These are phyloP conservation scores for Penicillium oxalicum DNA, from an alignment of 2,329 filamentous ascomycete genomes.

Conservation along the genomic window DNA sequence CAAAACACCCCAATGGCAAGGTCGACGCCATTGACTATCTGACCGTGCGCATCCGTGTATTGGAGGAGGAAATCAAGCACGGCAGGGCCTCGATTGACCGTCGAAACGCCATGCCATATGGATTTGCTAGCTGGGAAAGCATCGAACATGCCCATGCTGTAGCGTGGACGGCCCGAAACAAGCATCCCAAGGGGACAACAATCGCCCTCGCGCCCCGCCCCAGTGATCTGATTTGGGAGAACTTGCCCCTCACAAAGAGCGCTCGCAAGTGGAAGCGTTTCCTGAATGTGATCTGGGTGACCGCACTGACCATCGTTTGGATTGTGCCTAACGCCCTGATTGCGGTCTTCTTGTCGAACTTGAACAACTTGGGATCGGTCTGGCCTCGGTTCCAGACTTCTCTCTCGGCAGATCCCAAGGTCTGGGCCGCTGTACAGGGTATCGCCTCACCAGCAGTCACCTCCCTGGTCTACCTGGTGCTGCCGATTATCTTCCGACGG, in stretches of 20 bases:
- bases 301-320: slow-evolving; percentile 75
- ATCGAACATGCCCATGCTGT: slow-evolving; percentile 85
- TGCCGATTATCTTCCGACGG: slow-evolving; percentile 86
- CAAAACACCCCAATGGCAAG: slow-evolving; percentile 62
- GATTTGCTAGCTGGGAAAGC: slow-evolving; percentile 87
- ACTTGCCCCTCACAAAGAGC: slow-evolving; percentile 66
- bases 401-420: slow-evolving; percentile 55
- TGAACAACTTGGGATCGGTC: slow-evolving; percentile 70
- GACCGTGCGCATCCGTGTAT: slow-evolving; percentile 71
- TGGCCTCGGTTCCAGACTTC: slow-evolving; percentile 69
- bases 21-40: slow-evolving; percentile 93
- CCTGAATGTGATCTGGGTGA: slow-evolving; percentile 78
- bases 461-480: slow-evolving; percentile 76
- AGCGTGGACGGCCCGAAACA: slow-evolving; percentile 72
- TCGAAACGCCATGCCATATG: slow-evolving; percentile 81
- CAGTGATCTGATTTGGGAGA: slow-evolving; percentile 93
- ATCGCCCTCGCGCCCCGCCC: slow-evolving; percentile 77
- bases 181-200: slow-evolving; percentile 71
- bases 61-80: slow-evolving; percentile 80
- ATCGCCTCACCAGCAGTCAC: slow-evolving; percentile 81
- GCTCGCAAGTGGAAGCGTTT: slow-evolving; percentile 66
- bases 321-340: slow-evolving; percentile 91
- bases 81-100: slow-evolving; percentile 77
- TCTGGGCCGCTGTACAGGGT: slow-evolving; percentile 89
- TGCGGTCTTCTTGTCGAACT: slow-evolving; percentile 83